Evolutionary conservation across 2,329 filamentous ascomycete genomes (phyloP).

Genomic region (Paraconiothyrium brasiliense): DNA sequence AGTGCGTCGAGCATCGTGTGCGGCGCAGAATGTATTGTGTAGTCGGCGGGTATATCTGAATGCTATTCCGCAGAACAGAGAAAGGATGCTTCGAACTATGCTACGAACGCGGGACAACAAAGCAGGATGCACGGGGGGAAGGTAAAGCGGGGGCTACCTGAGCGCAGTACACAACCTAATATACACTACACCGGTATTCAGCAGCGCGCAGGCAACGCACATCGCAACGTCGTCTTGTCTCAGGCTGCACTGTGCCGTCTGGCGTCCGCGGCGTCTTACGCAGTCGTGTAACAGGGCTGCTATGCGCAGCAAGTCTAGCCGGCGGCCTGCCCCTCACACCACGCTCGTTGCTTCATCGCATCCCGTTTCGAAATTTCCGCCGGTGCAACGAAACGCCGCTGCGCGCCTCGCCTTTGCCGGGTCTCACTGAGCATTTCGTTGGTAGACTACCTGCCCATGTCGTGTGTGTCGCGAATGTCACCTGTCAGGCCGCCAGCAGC

Average conservation of each 20-base stretch:
- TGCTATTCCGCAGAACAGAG: neutral
- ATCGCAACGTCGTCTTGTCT: neutral
- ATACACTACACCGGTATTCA: neutral
- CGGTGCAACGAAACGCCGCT: neutral
- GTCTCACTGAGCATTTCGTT: no score
- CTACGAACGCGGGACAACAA: neutral
- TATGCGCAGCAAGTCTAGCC: neutral
- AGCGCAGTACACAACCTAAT: neutral
- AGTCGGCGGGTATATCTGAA: neutral
- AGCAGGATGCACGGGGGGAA: neutral
- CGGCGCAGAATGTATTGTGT: neutral
- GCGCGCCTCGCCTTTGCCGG: neutral
- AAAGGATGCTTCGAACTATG: neutral
- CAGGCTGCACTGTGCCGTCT: neutral
- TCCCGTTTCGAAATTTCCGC: slow-evolving; percentile 9
- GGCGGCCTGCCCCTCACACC: slow-evolving; percentile 2
- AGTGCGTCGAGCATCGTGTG: slow-evolving; percentile 34
- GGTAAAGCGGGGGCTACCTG: neutral
- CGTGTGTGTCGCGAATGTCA: neutral
- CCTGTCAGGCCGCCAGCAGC: neutral
- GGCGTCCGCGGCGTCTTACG: slow-evolving; percentile 7
- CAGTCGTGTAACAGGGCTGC: slow-evolving; percentile 4
- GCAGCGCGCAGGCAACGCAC: neutral
- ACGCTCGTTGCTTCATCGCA: neutral
- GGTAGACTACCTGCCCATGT: neutral